Evolutionary conservation across 805 yeast species (phyloP), one percentile per base, ranked within the genome.

Genomic region (Yamadazyma olivae): DNA sequence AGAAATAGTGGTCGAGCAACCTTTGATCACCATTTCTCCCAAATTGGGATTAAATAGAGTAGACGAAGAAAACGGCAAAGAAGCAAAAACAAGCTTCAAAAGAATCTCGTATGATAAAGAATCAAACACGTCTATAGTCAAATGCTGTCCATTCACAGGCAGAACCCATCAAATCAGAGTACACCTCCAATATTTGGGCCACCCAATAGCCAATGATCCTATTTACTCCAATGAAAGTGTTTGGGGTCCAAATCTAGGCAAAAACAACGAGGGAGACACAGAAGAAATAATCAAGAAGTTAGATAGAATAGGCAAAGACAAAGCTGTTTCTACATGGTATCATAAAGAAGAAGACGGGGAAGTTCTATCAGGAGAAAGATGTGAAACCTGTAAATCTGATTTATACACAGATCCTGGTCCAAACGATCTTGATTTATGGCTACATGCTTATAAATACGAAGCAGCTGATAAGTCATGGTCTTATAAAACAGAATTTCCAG

Each of bases 91-190:
- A 0, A 56, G 66, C 10, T 93, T 91, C 59, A 64, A 57, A 39
- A 68, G 85, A 32, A 61, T 84, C 0, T 72, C 84, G n/a, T 85
- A 72, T 51, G 87, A 90, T 59, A 54, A 60, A 3, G 51, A 33
- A 7, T 75, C 83, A 1, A 53, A 70, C 27, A 70, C 79, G 6
- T 77, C 87, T 36, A 70, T 93, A 18, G 96, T 93, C 3, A 70
- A 78, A 41, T 91, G 98, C 59, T 74, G 68, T 45, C 99, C 99
- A 1, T 62, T 74, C 13, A 91, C 99, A 0, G 99, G 99, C 0
- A 71, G 99, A 53, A 88, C 97, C 0, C 99, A 91, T 57, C 99
- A 91, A 56, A 89, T 93, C 33, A 68, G 99, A 41, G 95, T 93
- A 1, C 99, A 93, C 63, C 61, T 93, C 38, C 96, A 90, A 59